Base-by-base conservation (phyloP, 2,329 filamentous ascomycete genomes). In the Colletotrichum sp. region DNA sequence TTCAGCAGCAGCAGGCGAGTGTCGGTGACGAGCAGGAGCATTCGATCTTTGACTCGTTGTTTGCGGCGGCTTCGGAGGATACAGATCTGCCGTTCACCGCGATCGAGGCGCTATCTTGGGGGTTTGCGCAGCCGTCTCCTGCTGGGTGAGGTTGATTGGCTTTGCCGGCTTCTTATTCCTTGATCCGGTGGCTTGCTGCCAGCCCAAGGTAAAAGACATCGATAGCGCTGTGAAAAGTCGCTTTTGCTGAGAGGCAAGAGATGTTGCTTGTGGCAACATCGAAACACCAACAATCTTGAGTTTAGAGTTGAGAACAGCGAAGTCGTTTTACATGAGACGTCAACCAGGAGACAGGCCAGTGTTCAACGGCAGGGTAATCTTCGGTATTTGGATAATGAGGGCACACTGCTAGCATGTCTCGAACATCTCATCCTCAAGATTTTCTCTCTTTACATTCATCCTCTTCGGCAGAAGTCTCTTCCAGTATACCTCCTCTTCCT, bases 41-140 rank as follows among this genome's bases (percentile, higher is more conserved):
- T 1, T 74, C 78, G 0, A 72, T 80, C 6, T 69, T 77, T 18
- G 38, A 64, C 10, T 72, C 78, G 8, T 8, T 77, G 5, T 67
- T 70, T 6, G 30, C 61, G 5, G 30, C 61, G 7, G 65, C 64
- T 4, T 67, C 64, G 10, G 64, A 67, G 26, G 64, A 67, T n/a
- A 34, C 26, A 18, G 28, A 64, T 18, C 48, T 77, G 8, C 77
- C 77, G 8, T 43, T 58, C 5, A 70, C 72, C 9, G 72, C 66
- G 15, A 36, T 74, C 8, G 70, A 78, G 52, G 60, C 71, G 13
- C 38, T 78, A 8, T 74, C 60, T 7, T 78, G 76, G 77, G 76
- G 72, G 8, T 78, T 78, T 58, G 66, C 67, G 3, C 76, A 70
- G 16, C 52, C 28, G 71, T 61, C 58, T 21, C 58, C 58, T 13